phyloP scores from a whole-genome alignment of 2,329 filamentous ascomycete species.

The Eurotiales sp. region DNA sequence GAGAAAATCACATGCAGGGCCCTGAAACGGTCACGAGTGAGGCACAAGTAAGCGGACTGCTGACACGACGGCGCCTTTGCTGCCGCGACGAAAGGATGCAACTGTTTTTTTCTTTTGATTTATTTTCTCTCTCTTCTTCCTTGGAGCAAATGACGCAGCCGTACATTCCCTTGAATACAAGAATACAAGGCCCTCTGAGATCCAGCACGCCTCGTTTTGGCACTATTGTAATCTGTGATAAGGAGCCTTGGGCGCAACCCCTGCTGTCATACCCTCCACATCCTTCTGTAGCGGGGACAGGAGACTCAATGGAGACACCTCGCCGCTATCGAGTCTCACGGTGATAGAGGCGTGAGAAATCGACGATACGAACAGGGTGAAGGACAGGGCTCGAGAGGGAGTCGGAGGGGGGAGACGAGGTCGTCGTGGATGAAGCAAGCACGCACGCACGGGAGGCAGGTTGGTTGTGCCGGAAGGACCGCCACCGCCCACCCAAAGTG shows the following conservation, averaged over 20 bases:
- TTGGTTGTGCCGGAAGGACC: conserved; percentile 19
- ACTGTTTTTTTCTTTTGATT: neutral
- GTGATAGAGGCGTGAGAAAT: conserved; percentile 13
- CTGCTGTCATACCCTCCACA: conserved; percentile 39
- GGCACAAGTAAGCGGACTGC: neutral
- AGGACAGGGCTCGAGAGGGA: conserved; percentile 8
- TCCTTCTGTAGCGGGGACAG: conserved; percentile 22
- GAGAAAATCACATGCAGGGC: conserved; percentile 12
- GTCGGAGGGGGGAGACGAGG: no score
- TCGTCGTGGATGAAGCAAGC: conserved; percentile 12
- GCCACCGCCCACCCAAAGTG: neutral
- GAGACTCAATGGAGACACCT: conserved; percentile 15
- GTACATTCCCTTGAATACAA: neutral
- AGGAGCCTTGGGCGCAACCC: conserved; percentile 41
- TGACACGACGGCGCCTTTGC: neutral
- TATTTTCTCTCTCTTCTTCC: neutral
- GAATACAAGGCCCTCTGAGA: neutral
- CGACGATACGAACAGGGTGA: conserved; percentile 8
- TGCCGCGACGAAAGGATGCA: neutral
- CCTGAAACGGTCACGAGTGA: conserved; percentile 7
- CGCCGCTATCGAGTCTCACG: conserved; percentile 5
- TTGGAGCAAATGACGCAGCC: neutral
- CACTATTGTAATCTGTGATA: conserved; percentile 8
- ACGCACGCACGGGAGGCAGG: conserved; percentile 24
- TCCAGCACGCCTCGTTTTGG: neutral